Percentiles rank a stretch among this genome's conserved stretches.
Evolutionary conservation across 495 filamentous ascomycete species (phyloP).

Genomic region (Neurospora cerealis): DNA sequence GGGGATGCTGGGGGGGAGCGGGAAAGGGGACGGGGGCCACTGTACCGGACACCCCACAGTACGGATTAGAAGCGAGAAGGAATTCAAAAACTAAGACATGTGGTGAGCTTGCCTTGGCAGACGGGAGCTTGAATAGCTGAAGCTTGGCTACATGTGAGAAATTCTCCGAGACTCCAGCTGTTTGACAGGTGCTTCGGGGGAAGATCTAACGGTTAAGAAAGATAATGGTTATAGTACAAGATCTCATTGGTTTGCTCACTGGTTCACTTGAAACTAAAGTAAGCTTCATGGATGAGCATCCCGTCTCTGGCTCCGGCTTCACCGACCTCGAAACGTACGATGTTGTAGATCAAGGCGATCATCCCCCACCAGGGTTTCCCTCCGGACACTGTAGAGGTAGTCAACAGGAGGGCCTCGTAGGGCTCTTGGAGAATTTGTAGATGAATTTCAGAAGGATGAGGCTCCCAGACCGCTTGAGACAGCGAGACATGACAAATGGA

Average conservation of each 20-base stretch:
- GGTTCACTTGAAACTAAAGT: not conserved
- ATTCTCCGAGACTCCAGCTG: not conserved
- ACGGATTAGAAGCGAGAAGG: not conserved
- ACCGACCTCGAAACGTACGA: not conserved
- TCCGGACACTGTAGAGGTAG: not conserved
- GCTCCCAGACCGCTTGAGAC: not conserved
- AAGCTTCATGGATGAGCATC: not conserved
- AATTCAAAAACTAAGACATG: not conserved
- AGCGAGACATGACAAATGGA: not conserved
- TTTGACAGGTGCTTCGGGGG: not conserved
- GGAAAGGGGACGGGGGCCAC: not conserved
- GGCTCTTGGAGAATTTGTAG: not conserved
- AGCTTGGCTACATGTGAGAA: not conserved
- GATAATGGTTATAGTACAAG: not conserved
- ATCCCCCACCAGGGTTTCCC: not conserved
- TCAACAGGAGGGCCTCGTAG: not conserved
- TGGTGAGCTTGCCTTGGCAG: not conserved
- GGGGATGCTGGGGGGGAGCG: not conserved
- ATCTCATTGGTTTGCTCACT: not conserved
- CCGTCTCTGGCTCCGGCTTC: not conserved
- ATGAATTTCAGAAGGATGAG: not conserved
- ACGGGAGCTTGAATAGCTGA: not conserved
- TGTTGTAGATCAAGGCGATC: not conserved
- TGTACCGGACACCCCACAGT: not conserved
- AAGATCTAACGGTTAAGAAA: not conserved